These are phyloP conservation scores for Globisporangium alternatum DNA, from an alignment of 352 stramenopile species.

Conservation along the genomic window DNA sequence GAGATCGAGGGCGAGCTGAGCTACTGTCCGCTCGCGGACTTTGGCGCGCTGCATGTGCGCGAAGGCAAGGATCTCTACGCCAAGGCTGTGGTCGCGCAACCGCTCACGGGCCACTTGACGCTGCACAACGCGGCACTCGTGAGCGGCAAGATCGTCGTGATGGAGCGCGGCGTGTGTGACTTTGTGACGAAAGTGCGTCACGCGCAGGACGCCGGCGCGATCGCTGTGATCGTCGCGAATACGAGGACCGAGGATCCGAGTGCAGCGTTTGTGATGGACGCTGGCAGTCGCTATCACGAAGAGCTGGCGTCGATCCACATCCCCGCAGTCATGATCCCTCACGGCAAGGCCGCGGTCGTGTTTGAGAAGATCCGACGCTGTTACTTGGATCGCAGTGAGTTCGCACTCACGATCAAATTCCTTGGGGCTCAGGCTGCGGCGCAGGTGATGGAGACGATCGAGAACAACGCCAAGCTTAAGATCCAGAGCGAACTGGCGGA, in stretches of 20 bases:
- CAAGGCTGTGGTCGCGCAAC: slow-evolving; percentile 52
- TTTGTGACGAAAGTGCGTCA: slow-evolving; percentile 77
- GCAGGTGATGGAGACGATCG: slow-evolving; percentile 47
- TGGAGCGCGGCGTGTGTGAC: slow-evolving; percentile 69
- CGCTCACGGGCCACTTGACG: slow-evolving; percentile 43
- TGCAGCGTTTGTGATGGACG: slow-evolving; percentile 74
- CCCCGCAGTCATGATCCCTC: slow-evolving; percentile 62
- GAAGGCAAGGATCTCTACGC: slow-evolving; percentile 54
- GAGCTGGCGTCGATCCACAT: slow-evolving; percentile 31
- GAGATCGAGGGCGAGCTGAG: slow-evolving; percentile 50
- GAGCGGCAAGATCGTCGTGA: slow-evolving; percentile 53
- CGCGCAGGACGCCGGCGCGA: slow-evolving; percentile 59
- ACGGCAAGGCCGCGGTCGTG: slow-evolving; percentile 34
- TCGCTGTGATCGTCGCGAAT: slow-evolving; percentile 72
- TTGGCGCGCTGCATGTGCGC: slow-evolving; percentile 36
- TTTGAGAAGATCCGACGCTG: slow-evolving; percentile 54
- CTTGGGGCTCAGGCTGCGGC: slow-evolving; percentile 50
- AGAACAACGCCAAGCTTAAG: slow-evolving; percentile 26
- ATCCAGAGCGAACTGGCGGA: slow-evolving; percentile 22
- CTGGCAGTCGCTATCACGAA: slow-evolving; percentile 27
- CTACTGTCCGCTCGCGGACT: slow-evolving; percentile 72
- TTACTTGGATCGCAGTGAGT: slow-evolving; percentile 39
- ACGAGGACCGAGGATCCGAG: slow-evolving; percentile 21
- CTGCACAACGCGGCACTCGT: slow-evolving; percentile 50
- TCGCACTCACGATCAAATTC: slow-evolving; percentile 51